A percentile compares a stretch with the other conserved stretches of the same genome.
phyloP scores from a whole-genome alignment of 179 eudicot genomes.

The Sideroxylon spinosum region DNA sequence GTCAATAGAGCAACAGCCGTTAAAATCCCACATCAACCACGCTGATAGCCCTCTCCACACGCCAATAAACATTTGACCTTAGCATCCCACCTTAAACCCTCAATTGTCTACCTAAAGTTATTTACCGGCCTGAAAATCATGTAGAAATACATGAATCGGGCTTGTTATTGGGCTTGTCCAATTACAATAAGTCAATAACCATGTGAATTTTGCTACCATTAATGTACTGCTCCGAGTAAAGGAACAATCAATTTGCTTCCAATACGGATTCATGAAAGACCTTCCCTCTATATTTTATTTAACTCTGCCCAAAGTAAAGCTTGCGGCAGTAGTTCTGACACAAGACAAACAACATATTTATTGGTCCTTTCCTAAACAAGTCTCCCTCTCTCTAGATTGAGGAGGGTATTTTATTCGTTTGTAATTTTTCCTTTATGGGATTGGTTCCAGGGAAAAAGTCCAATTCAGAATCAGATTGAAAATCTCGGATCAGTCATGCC shows the following conservation, averaged over 20 bases:
- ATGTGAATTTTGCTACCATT: background rate
- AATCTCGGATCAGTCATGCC: background rate
- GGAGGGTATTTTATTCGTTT: background rate
- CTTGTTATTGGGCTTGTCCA: background rate
- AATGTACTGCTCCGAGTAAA: background rate
- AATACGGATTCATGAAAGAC: background rate
- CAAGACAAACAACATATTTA: background rate
- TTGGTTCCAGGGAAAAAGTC: background rate
- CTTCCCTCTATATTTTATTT: background rate
- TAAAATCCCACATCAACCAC: background rate
- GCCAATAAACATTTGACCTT: background rate
- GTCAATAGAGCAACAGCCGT: too few species aligned
- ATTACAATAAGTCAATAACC: background rate
- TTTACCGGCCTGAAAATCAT: background rate
- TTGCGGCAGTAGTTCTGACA: background rate
- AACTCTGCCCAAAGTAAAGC: background rate
- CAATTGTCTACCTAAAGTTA: background rate
- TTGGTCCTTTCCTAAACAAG: background rate
- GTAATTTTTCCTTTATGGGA: background rate
- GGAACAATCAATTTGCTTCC: background rate
- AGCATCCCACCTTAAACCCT: background rate
- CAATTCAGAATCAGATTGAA: background rate
- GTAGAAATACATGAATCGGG: background rate
- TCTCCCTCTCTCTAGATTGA: background rate
- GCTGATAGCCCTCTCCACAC: background rate